A percentile compares a stretch with the other conserved stretches of the same genome.
Evolutionary conservation across 2,329 filamentous ascomycete species (phyloP).

Genomic region (Aspergillus flavus): DNA sequence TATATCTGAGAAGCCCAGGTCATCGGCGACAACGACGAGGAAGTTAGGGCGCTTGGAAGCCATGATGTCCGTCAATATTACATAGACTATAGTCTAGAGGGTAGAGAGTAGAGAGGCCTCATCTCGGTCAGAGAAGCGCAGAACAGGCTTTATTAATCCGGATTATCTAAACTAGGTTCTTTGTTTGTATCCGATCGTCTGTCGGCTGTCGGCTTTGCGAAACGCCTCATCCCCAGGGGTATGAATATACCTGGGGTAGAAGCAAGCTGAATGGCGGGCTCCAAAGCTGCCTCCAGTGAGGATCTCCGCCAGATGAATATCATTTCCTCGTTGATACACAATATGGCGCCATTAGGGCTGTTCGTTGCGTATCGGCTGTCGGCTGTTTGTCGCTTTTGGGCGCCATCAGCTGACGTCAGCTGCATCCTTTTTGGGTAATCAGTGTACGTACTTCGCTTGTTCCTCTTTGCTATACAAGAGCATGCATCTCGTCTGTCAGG

Average conservation of each 20-base stretch:
- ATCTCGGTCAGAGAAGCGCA: background rate
- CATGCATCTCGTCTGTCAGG: background rate
- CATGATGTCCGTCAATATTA: constrained; percentile 19
- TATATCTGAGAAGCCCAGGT: constrained; percentile 63
- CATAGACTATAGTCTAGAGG: background rate
- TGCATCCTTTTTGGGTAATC: background rate
- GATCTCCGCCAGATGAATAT: background rate
- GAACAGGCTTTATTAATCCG: background rate
- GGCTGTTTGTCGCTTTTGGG: constrained; percentile 11
- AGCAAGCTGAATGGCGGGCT: background rate
- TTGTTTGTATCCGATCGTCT: constrained; percentile 7
- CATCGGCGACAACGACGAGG: constrained; percentile 61
- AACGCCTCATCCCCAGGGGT: background rate
- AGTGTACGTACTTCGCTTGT: background rate
- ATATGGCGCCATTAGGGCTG: constrained; percentile 5
- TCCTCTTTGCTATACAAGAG: background rate
- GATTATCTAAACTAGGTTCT: background rate
- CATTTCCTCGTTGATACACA: background rate
- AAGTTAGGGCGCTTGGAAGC: constrained; percentile 58
- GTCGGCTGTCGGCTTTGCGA: constrained; percentile 20
- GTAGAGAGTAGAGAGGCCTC: background rate
- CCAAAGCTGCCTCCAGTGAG: background rate
- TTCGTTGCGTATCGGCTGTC: constrained; percentile 14
- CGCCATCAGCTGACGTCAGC: constrained; percentile 11
- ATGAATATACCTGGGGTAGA: background rate